These are phyloP conservation scores for Saccharomyces kudriavzevii DNA, from an alignment of 805 yeast species.

Conservation along the genomic window DNA sequence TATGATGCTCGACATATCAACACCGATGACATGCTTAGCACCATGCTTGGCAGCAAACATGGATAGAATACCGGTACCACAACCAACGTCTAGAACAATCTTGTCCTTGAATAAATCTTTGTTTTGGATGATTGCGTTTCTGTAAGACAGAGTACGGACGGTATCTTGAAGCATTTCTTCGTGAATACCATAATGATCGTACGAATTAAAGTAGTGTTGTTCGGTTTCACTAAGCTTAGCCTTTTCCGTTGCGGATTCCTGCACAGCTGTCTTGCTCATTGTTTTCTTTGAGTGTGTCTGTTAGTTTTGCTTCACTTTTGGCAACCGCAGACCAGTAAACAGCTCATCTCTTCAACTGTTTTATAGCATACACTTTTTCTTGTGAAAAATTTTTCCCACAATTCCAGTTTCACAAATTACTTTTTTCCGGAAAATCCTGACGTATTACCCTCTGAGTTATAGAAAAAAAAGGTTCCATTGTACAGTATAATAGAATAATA, in stretches of 20 bases:
- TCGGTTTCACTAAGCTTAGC: constrained; percentile 59
- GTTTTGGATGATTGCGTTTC: constrained; percentile 88
- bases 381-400: constrained; percentile 3
- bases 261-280: constrained; percentile 21
- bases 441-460: neutral
- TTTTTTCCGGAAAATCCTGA: neutral
- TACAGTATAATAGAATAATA: neutral
- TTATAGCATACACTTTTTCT: neutral
- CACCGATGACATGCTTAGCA: constrained; percentile 94
- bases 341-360: constrained; percentile 1
- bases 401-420: neutral
- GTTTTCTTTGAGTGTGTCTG: neutral
- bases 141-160: constrained; percentile 82
- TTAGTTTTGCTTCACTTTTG: neutral
- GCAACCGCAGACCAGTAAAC: too few relatives aligned
- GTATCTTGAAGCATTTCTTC: constrained; percentile 98
- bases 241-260: constrained; percentile 59
- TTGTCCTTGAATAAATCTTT: constrained; percentile 84
- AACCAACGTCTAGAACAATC: constrained; percentile 93
- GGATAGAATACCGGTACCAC: constrained; percentile 96
- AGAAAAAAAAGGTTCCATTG: neutral
- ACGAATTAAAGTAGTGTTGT: constrained; percentile 90
- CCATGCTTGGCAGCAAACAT: constrained; percentile 99
- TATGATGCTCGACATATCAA: constrained; percentile 93
- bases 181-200: constrained; percentile 95